Evolutionary conservation across 805 yeast species (phyloP).

Genomic region (Wickerhamiella australiensis): DNA sequence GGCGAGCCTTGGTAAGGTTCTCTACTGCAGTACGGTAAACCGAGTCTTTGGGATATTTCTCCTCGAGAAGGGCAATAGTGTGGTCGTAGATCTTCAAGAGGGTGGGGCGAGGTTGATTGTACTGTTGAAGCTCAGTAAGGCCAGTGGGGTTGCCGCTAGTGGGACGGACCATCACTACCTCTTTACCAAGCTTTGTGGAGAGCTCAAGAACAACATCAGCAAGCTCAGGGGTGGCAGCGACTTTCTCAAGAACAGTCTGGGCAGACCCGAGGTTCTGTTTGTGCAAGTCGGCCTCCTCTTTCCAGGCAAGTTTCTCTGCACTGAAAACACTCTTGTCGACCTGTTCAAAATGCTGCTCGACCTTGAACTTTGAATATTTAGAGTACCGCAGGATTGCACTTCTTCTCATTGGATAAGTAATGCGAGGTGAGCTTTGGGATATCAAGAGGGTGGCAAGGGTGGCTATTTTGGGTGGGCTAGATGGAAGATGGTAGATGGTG

Average conservation of each 20-base stretch:
- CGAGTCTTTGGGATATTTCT: conserved; percentile 57
- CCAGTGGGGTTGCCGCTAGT: conserved; percentile 68
- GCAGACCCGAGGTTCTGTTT: conserved; percentile 14
- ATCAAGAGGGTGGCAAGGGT: background rate
- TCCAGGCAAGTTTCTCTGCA: conserved; percentile 17
- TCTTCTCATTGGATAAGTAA: conserved; percentile 19
- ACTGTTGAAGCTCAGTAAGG: conserved; percentile 61
- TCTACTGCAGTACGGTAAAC: conserved; percentile 66
- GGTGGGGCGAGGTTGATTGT: conserved; percentile 77
- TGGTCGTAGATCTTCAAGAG: conserved; percentile 56
- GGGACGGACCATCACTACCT: conserved; percentile 39
- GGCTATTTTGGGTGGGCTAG: background rate
- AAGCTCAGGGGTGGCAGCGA: conserved; percentile 23
- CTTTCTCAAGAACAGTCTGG: conserved; percentile 19
- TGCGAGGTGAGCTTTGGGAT: background rate
- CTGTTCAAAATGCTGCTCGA: conserved; percentile 12
- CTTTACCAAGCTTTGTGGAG: conserved; percentile 20
- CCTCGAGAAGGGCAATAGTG: conserved; percentile 47
- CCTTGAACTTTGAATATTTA: conserved; percentile 15
- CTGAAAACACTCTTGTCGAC: conserved; percentile 20
- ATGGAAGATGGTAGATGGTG: background rate
- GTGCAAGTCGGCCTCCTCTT: conserved; percentile 18
- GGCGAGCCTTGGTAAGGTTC: conserved; percentile 56
- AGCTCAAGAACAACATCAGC: conserved; percentile 22
- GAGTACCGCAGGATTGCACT: conserved; percentile 18